Evolutionary conservation across 2,329 filamentous ascomycete genomes (phyloP).

Genomic region (Zarea fungicola): DNA sequence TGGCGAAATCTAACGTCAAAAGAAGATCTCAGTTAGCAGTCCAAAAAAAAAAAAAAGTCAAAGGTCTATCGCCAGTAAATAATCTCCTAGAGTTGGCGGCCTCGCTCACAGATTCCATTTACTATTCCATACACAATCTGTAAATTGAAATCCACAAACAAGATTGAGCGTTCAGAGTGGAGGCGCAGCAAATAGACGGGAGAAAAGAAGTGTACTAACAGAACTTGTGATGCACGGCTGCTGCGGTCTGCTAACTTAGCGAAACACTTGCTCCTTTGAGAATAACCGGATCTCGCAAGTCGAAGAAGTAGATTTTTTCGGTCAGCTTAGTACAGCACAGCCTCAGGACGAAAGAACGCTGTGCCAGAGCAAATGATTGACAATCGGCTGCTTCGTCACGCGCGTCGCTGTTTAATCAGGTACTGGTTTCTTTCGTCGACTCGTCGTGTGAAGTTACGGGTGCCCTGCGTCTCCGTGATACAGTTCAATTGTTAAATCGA

Average conservation of each 20-base stretch:
- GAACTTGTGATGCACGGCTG: background rate
- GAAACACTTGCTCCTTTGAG: slow-evolving; percentile 10
- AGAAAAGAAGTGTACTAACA: background rate
- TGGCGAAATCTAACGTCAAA: background rate
- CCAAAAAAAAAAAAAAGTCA: too few species aligned
- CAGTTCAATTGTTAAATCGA: too few species aligned
- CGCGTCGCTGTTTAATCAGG: background rate
- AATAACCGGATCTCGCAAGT: too few species aligned
- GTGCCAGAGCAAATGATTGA: background rate
- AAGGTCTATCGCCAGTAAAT: background rate
- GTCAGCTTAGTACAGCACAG: background rate
- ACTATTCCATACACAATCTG: background rate
- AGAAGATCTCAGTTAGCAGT: background rate
- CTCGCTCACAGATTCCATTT: background rate
- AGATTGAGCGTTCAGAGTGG: too few species aligned
- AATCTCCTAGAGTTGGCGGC: background rate
- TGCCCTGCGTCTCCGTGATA: too few species aligned
- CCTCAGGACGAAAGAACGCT: background rate
- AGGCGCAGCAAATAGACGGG: slow-evolving; percentile 3
- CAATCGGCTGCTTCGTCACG: background rate
- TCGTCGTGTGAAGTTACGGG: too few species aligned
- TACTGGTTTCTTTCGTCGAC: too few species aligned
- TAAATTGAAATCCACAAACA: too few species aligned
- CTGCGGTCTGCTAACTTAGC: slow-evolving; percentile 1
- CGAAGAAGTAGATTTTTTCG: too few species aligned